Base-by-base conservation (phyloP, 768 basidiomycete genomes). In the Lyophyllum shimeji region DNA sequence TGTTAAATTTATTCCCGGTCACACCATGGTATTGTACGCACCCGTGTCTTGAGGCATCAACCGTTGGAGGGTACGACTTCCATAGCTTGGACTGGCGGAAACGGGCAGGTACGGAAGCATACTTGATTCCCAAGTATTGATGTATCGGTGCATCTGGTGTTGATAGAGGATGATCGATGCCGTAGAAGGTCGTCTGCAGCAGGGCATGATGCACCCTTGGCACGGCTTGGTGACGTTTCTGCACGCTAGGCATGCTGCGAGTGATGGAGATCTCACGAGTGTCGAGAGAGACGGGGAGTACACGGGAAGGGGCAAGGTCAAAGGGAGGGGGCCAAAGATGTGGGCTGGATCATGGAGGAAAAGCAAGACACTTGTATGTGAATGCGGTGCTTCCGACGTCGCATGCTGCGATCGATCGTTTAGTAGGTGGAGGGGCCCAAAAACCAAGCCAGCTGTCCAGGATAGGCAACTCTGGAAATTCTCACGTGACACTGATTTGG, bases 101-200 rank as follows among this genome's bases (percentile, higher is more conserved):
- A 46, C 90, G 86, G 34, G 82, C 84, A 23, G 87, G 87, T 13
- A 90, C 76, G 20, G 76, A 75, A 21, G 87, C 90, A 61, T 90
- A 92, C 73, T 89, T 89, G 65, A 92, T 85, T 37, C 90, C 90
- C 20, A 83, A 81, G 62, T 83, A 92, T 65, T 90, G 89, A 62
- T 87, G 83, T 58, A 92, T 76, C 12, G 76, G 79, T 0, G 72
- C 65, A 46, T 81, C 80, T 23, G 75, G 68, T 0, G 84, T 80
- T 4, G 89, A 90, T 25, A 82, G 58, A 8, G 78, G 59, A 66
- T 90, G 89, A 31, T 82, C 75, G 44, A 86, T 63, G 52, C 90
- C 90, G 37, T 74, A 75, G 70, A 92, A 90, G 8, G 84, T 82
- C 0, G 89, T 85, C 46, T 78, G 67, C 47, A 92, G 83, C 33